phyloP scores from a whole-genome alignment of 2,329 filamentous ascomycete genomes.

The Epichloe elymi region DNA sequence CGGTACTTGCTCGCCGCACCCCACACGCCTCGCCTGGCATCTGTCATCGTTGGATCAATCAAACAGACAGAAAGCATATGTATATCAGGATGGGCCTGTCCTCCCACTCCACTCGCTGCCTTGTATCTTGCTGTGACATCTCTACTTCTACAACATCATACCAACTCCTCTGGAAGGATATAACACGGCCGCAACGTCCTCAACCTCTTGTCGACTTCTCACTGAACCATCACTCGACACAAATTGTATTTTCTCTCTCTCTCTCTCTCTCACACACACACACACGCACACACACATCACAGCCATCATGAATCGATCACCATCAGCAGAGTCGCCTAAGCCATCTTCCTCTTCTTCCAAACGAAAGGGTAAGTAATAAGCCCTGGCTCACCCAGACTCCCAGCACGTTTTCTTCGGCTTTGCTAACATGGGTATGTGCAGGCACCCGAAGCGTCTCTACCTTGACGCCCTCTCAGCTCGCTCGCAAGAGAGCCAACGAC shows the following conservation, averaged over 20 bases:
- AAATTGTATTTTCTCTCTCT: conserved; percentile 2
- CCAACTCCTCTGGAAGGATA: not conserved
- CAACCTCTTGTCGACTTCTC: too few relatives aligned
- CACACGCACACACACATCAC: not conserved
- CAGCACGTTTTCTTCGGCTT: not conserved
- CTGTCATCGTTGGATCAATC: conserved; percentile 1
- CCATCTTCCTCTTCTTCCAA: conserved; percentile 20
- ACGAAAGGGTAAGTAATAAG: conserved; percentile 34
- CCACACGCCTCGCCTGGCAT: not conserved
- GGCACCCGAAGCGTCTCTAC: conserved; percentile 70
- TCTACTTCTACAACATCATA: not conserved
- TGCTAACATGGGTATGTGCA: conserved; percentile 10
- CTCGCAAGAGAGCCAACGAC: conserved; percentile 83
- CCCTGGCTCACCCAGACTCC: not conserved
- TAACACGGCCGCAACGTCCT: not conserved
- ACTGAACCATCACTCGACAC: not conserved
- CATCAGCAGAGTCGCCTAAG: conserved; percentile 30
- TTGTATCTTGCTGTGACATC: not conserved
- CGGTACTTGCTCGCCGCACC: not conserved
- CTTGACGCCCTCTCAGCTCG: conserved; percentile 76
- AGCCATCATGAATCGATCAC: conserved; percentile 26
- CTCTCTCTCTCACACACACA: conserved; percentile 6
- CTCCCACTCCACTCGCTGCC: not conserved
- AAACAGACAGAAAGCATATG: not conserved
- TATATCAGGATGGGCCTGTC: conserved; percentile 6